A percentile compares a stretch with the other conserved stretches of the same genome.
phyloP scores from a whole-genome alignment of 1,284 basidiomycete species.

The Tilletia caries region DNA sequence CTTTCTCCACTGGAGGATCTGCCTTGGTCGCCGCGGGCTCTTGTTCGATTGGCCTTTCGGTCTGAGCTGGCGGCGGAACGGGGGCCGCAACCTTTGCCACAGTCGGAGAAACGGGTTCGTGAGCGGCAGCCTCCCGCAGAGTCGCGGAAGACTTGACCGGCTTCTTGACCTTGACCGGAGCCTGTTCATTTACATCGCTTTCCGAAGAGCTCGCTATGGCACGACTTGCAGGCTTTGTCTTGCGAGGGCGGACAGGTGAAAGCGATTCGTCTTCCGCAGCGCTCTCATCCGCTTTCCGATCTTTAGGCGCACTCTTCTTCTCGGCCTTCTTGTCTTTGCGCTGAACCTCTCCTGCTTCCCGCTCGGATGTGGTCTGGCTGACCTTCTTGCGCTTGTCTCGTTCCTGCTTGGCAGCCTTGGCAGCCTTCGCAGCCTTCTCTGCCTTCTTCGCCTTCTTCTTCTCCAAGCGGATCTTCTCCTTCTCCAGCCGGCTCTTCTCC shows the following conservation, averaged over 20 bases:
- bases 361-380: neutral
- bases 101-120: too few relatives aligned
- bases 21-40: neutral
- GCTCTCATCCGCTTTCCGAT: neutral
- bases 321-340: neutral
- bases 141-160: too few relatives aligned
- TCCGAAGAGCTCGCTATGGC: too few relatives aligned
- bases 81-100: too few relatives aligned
- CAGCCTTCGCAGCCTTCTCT: neutral
- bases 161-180: too few relatives aligned
- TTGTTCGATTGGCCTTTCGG: neutral
- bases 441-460: neutral
- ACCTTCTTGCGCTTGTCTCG: neutral
- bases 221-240: too few relatives aligned
- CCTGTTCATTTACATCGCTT: too few relatives aligned
- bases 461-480: neutral
- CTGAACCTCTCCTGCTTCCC: neutral
- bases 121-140: too few relatives aligned
- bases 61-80: too few relatives aligned
- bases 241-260: too few relatives aligned
- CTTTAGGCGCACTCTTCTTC: neutral
- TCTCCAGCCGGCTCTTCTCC: neutral
- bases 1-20: neutral
- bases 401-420: slow-evolving; percentile 1
- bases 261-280: too few relatives aligned